phyloP scores from a whole-genome alignment of 1,284 basidiomycete genomes.

The Boletus putidus region DNA sequence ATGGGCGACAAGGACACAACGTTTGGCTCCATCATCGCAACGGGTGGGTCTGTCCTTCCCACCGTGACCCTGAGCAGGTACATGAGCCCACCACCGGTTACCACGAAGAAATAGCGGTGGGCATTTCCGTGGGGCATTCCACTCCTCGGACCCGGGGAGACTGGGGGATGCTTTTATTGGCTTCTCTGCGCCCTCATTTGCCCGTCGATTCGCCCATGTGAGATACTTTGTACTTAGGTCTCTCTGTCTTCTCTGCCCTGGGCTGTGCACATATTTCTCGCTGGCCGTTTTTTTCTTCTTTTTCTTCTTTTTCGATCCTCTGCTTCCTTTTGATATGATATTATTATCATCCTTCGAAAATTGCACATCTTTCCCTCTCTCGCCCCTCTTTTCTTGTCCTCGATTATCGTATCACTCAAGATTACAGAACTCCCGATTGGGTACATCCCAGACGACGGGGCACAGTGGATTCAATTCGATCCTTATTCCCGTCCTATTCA shows the following conservation, averaged over 20 bases:
- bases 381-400: background rate
- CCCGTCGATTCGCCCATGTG: background rate
- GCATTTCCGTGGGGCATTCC: background rate
- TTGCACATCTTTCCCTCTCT: background rate
- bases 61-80: background rate
- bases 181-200: background rate
- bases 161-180: background rate
- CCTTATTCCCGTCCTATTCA: no score
- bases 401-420: background rate
- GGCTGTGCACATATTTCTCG: no score
- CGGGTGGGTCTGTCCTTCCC: background rate
- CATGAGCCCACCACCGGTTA: background rate
- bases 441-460: background rate
- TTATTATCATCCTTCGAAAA: background rate
- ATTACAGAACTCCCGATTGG: background rate
- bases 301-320: background rate
- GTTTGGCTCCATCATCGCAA: conserved; percentile 5
- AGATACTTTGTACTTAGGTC: no score
- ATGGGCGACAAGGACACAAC: background rate
- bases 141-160: background rate
- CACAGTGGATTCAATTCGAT: no score
- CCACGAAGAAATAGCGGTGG: background rate
- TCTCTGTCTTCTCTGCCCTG: no score
- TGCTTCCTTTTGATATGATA: no score
- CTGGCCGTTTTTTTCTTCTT: background rate